These are phyloP conservation scores for Populus euphratica DNA, from an alignment of 345 rosid genomes.

Conservation along the genomic window DNA sequence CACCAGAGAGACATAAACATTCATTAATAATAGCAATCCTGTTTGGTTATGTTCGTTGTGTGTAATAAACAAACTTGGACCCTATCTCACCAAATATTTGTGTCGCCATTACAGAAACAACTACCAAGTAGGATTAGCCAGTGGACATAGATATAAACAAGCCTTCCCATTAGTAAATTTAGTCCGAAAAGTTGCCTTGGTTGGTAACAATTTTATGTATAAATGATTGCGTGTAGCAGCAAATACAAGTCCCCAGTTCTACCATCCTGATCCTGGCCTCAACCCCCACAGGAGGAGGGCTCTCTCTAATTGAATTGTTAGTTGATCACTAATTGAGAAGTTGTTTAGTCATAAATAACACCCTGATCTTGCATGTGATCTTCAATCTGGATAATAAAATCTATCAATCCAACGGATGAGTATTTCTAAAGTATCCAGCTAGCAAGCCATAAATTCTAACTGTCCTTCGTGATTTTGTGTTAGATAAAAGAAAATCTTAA, in stretches of 20 bases:
- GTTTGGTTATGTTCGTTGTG: neutral
- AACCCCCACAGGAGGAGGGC: neutral
- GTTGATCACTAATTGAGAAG: neutral
- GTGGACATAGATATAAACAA: too few relatives aligned
- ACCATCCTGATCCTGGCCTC: neutral
- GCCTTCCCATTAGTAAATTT: too few relatives aligned
- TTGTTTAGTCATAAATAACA: neutral
- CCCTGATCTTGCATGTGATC: neutral
- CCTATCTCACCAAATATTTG: slow-evolving; percentile 5
- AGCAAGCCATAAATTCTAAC: neutral
- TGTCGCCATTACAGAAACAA: slow-evolving; percentile 1
- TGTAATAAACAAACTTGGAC: neutral
- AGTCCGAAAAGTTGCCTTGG: too few relatives aligned
- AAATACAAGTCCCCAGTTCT: neutral
- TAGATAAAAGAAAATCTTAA: neutral
- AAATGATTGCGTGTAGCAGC: neutral
- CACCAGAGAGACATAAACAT: too few relatives aligned
- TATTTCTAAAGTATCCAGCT: neutral
- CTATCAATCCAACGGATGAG: neutral
- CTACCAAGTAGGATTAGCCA: neutral
- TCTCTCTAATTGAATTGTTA: neutral
- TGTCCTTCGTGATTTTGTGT: neutral
- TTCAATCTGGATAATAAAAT: neutral
- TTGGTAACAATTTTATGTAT: too few relatives aligned
- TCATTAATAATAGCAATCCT: too few relatives aligned